A percentile compares a stretch with the other conserved stretches of the same genome.
Evolutionary conservation across 2,329 filamentous ascomycete genomes (phyloP).

Genomic region (Colletotrichum graminicola): DNA sequence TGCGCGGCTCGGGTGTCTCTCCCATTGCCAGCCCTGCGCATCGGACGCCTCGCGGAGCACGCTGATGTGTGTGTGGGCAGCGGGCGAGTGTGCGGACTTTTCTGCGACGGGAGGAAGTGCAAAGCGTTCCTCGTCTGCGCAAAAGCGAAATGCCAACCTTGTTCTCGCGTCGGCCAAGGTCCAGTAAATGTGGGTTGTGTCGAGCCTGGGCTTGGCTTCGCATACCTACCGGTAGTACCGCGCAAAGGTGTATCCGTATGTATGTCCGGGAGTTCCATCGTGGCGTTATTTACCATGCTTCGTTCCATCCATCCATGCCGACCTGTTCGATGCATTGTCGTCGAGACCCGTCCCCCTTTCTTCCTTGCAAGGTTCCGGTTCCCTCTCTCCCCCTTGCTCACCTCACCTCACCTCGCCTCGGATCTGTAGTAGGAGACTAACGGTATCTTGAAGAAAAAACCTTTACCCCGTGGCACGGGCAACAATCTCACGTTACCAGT

Average conservation of each 20-base stretch:
- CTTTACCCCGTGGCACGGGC: slow-evolving; percentile 9
- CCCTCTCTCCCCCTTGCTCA: neutral
- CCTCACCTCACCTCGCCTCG: neutral
- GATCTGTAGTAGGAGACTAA: slow-evolving; percentile 2
- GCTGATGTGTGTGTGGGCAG: slow-evolving; percentile 23
- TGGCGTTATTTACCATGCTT: slow-evolving; percentile 28
- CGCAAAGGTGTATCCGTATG: slow-evolving; percentile 26
- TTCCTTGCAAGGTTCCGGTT: neutral
- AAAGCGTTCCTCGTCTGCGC: neutral
- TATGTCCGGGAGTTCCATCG: neutral
- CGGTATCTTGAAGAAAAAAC: slow-evolving; percentile 11
- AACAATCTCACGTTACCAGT: slow-evolving; percentile 32
- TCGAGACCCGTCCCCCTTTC: neutral
- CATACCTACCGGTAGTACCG: no score
- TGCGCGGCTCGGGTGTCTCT: neutral
- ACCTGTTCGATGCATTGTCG: neutral
- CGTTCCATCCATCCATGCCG: slow-evolving; percentile 21
- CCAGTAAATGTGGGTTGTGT: slow-evolving; percentile 37
- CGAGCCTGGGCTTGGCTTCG: slow-evolving; percentile 26
- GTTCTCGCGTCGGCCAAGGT: slow-evolving; percentile 24
- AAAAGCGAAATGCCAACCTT: slow-evolving; percentile 28
- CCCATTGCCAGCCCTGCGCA: slow-evolving; percentile 1
- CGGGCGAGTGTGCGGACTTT: no score
- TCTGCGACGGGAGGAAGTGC: no score
- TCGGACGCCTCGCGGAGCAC: slow-evolving; percentile 31